Conservation (phyloP, 441 rosid species). For the Hura crepitans region DNA sequence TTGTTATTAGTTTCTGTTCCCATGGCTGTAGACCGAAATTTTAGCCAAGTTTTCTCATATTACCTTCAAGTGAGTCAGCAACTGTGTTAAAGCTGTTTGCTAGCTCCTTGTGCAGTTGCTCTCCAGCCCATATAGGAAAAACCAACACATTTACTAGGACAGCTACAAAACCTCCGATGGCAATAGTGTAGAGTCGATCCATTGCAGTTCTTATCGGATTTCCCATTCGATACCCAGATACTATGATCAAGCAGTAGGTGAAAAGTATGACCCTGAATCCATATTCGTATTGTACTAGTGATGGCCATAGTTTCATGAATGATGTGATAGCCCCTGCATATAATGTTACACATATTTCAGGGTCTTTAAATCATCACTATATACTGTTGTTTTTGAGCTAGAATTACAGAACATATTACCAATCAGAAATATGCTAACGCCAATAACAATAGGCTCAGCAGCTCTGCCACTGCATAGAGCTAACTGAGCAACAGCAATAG, state of each 20-base stretch:
- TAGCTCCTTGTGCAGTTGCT: constrained; percentile 53
- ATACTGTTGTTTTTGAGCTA: neutral
- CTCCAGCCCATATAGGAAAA: constrained; percentile 61
- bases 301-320: constrained; percentile 64
- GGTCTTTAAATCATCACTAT: neutral
- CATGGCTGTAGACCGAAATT: too few relatives aligned
- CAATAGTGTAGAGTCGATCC: constrained; percentile 62
- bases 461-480: constrained; percentile 39
- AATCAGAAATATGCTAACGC: constrained; percentile 55
- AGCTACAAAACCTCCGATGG: constrained; percentile 60
- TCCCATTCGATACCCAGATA: constrained; percentile 61
- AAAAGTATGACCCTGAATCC: constrained; percentile 59
- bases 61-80: constrained; percentile 68
- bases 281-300: constrained; percentile 57
- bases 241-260: constrained; percentile 61
- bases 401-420: constrained; percentile 31
- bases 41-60: too few relatives aligned
- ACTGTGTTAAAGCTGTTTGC: constrained; percentile 43
- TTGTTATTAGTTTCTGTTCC: neutral
- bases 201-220: constrained; percentile 54
- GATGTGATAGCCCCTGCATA: constrained; percentile 53
- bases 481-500: constrained; percentile 39
- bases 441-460: constrained; percentile 58
- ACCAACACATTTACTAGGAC: constrained; percentile 57
- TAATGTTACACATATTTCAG: neutral